Evolutionary conservation across 2,329 filamentous ascomycete genomes (phyloP).

Genomic region (Bipolaris oryzae): DNA sequence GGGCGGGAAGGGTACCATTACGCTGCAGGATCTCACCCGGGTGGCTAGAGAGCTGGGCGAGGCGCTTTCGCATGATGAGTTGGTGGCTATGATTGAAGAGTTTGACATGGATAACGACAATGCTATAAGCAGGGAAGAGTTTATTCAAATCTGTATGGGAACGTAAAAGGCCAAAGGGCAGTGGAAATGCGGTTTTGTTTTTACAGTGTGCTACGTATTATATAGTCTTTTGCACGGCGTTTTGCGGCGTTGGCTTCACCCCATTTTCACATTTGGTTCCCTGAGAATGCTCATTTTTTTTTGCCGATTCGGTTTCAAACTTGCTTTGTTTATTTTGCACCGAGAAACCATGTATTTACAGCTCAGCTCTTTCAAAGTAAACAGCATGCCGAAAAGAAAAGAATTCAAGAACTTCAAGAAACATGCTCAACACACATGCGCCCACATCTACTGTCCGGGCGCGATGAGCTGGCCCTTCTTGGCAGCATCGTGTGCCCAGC

Average conservation of each 20-base stretch:
- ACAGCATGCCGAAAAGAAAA: conserved; percentile 12
- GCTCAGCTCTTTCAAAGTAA: conserved; percentile 28
- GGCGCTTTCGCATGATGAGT: conserved; percentile 88
- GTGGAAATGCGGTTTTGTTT: background rate
- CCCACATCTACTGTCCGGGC: conserved; percentile 73
- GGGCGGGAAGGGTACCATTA: conserved; percentile 89
- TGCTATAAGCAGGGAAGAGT: conserved; percentile 68
- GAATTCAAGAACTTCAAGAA: conserved; percentile 5
- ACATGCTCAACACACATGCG: conserved; percentile 38
- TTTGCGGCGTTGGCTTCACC: conserved; percentile 11
- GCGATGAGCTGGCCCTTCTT: conserved; percentile 83
- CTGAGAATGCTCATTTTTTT: background rate
- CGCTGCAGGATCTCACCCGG: conserved; percentile 81
- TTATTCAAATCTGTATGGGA: conserved; percentile 68
- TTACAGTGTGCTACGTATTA: background rate
- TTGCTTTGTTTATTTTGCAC: conserved; percentile 37
- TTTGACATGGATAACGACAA: conserved; percentile 95
- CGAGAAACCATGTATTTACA: conserved; percentile 48
- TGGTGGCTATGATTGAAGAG: conserved; percentile 96
- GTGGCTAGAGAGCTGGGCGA: conserved; percentile 92
- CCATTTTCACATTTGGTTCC: background rate
- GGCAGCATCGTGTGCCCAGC: conserved; percentile 78
- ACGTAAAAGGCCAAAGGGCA: conserved; percentile 7
- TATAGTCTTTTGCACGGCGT: conserved; percentile 2
- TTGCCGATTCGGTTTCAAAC: conserved; percentile 14